Percentiles rank a stretch among this genome's conserved stretches.
phyloP scores from a whole-genome alignment of 805 yeast genomes.

The Yamadazyma paraphyllophila region DNA sequence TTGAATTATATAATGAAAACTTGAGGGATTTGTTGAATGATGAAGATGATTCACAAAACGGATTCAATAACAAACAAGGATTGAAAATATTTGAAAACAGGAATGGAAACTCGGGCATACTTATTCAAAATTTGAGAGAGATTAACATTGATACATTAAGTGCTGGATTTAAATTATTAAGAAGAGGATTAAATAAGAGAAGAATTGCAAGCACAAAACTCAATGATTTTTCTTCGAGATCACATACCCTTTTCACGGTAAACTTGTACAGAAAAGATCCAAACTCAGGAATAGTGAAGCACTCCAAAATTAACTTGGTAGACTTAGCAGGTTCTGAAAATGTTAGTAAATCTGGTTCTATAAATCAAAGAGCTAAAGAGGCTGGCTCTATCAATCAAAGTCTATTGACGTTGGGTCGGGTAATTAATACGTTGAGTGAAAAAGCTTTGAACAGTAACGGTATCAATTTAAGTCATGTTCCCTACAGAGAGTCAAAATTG shows the following conservation, averaged over 20 bases:
- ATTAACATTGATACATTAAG: slow-evolving; percentile 50
- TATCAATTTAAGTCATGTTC: slow-evolving; percentile 54
- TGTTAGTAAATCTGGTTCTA: slow-evolving; percentile 82
- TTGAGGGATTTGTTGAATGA: slow-evolving; percentile 65
- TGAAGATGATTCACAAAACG: slow-evolving; percentile 28
- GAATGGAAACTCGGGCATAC: slow-evolving; percentile 30
- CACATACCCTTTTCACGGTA: slow-evolving; percentile 74
- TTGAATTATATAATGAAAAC: slow-evolving; percentile 87
- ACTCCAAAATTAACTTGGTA: slow-evolving; percentile 75
- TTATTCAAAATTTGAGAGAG: slow-evolving; percentile 66
- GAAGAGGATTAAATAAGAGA: slow-evolving; percentile 56
- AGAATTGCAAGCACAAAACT: slow-evolving; percentile 72
- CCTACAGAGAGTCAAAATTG: slow-evolving; percentile 80
- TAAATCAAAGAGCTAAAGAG: slow-evolving; percentile 81
- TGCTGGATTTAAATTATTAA: slow-evolving; percentile 56
- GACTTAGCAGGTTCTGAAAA: slow-evolving; percentile 97
- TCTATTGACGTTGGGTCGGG: slow-evolving; percentile 82
- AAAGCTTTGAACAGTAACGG: slow-evolving; percentile 4
- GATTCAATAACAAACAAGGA: slow-evolving; percentile 15
- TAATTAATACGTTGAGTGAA: slow-evolving; percentile 58
- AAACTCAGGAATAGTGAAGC: slow-evolving; percentile 10
- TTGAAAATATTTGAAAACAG: slow-evolving; percentile 41
- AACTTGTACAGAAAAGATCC: slow-evolving; percentile 46
- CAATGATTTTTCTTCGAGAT: slow-evolving; percentile 71
- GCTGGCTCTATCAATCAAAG: slow-evolving; percentile 93